Conservation (phyloP, 306 rosid species). For the peach (Prunus persica) region Prunus_persica_NCBIv2 NC_034013.1:14941001-14941500, state of each 20-base stretch:
- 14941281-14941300: not conserved
- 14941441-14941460: slow-evolving; percentile 88
- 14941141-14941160: slow-evolving; percentile 25
- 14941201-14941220: slow-evolving; percentile 50
- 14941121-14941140: slow-evolving; percentile 49
- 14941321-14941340: slow-evolving; percentile 24
- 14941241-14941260: slow-evolving; percentile 10
- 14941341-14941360: slow-evolving; percentile 21
- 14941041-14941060: not conserved
- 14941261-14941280: slow-evolving; percentile 5
- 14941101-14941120: slow-evolving; percentile 82
- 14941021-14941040: not conserved
- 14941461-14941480: slow-evolving; percentile 81
- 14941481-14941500: slow-evolving; percentile 83
- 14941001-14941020: too few species aligned
- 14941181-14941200: slow-evolving; percentile 77
- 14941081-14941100: slow-evolving; percentile 89
- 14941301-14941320: slow-evolving; percentile 1
- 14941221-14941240: slow-evolving; percentile 17
- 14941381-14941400: slow-evolving; percentile 51
- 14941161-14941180: slow-evolving; percentile 54
- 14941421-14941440: slow-evolving; percentile 84
- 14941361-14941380: slow-evolving; percentile 63
- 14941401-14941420: slow-evolving; percentile 76
- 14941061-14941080: slow-evolving; percentile 28